These are phyloP conservation scores for Hanseniaspora singularis DNA, from an alignment of 805 yeast species.

Conservation along the genomic window DNA sequence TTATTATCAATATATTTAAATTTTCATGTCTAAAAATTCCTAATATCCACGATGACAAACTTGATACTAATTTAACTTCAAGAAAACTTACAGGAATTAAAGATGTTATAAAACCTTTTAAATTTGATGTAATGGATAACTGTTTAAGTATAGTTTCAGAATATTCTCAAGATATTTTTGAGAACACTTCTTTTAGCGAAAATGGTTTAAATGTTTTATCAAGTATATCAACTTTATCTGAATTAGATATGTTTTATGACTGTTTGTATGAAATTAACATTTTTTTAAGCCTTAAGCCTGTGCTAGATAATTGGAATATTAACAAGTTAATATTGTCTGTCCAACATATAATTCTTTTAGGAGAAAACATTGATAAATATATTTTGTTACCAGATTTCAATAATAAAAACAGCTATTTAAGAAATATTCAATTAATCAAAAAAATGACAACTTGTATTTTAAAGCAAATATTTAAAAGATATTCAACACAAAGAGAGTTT, in stretches of 20 bases:
- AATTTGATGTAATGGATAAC: conserved; percentile 14
- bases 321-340: conserved; percentile 49
- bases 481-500: conserved; percentile 45
- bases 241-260: conserved; percentile 18
- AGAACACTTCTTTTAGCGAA: conserved; percentile 15
- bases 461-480: conserved; percentile 31
- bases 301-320: conserved; percentile 39
- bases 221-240: not conserved
- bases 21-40: not conserved
- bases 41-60: not conserved
- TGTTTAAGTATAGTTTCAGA: conserved; percentile 19
- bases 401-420: conserved; percentile 17
- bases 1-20: not conserved
- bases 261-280: conserved; percentile 17
- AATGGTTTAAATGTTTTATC: conserved; percentile 18
- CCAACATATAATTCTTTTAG: conserved; percentile 21
- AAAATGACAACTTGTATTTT: conserved; percentile 23
- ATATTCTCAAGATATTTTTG: conserved; percentile 16
- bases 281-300: conserved; percentile 17
- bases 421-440: conserved; percentile 22
- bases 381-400: not conserved
- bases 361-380: conserved; percentile 16
- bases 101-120: not conserved
- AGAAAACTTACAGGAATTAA: no score
- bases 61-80: no score